Percentiles rank a stretch among this genome's conserved stretches.
Evolutionary conservation across 805 yeast species (phyloP).

Genomic region (Teunomyces atbi): DNA sequence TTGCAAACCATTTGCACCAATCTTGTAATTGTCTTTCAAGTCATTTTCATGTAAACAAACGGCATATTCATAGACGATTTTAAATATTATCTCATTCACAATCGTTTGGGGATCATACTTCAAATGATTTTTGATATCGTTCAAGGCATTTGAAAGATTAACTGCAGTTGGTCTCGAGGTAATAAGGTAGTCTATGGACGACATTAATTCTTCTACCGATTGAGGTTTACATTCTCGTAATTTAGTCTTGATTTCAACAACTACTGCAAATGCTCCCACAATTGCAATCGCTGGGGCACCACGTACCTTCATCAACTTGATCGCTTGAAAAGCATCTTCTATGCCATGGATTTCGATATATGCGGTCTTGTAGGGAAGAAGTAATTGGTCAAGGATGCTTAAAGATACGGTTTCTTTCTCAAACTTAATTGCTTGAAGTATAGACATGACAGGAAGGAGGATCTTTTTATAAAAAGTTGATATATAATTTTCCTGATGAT

Average conservation of each 20-base stretch:
- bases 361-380: conserved; percentile 74
- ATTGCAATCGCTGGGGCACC: conserved; percentile 99
- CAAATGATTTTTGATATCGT: conserved; percentile 41
- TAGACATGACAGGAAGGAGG: conserved; percentile 6
- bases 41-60: conserved; percentile 69
- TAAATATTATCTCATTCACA: conserved; percentile 25
- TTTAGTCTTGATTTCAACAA: conserved; percentile 56
- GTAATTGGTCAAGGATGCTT: conserved; percentile 73
- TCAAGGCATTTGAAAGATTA: conserved; percentile 75
- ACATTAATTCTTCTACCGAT: conserved; percentile 34
- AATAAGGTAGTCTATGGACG: conserved; percentile 62
- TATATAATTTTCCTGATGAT: not conserved
- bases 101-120: conserved; percentile 15
- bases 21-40: conserved; percentile 67
- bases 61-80: conserved; percentile 42
- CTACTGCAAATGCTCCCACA: conserved; percentile 82
- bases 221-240: conserved; percentile 15
- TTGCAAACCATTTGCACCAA: conserved; percentile 80
- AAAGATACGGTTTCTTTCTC: conserved; percentile 47
- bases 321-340: conserved; percentile 79
- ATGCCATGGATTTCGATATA: conserved; percentile 63
- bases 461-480: not conserved
- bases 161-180: conserved; percentile 95
- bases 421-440: conserved; percentile 66
- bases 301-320: conserved; percentile 87